Evolutionary conservation across 2,329 filamentous ascomycete genomes (phyloP), one percentile per base, ranked within the genome.

Genomic region (Laburnicola sp.): DNA sequence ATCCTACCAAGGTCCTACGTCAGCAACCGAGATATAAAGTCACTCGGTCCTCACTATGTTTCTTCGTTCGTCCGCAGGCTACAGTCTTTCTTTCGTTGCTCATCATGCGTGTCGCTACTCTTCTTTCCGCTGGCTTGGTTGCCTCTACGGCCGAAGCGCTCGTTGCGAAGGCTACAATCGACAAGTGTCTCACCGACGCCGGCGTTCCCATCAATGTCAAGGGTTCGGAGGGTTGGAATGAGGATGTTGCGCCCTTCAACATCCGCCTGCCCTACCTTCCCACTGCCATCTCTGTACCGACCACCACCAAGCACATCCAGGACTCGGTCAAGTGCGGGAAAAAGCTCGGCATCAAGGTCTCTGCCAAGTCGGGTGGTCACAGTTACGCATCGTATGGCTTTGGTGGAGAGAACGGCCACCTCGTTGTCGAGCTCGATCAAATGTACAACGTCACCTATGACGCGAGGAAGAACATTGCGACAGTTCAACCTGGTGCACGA

Each of bases 291-390:
- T 74, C 82, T 7, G 74, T 79, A 11, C 82, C 82, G 0, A 60
- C 71, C 4, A 78, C 67, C 0, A 70, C 76, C 3, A 60, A 76
- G 6, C 78, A 85, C 44, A 77, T 85, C 3, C 74, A 80, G 1
- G 75, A 63, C 2, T 77, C 81, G 11, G 74, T 86, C 38, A 78
- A 78, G 50, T 85, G 82, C 59, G 83, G 82, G 1, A 73, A 64
- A 1, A 54, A 74, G n/a, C 72, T 74, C 50, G 70, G 71, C 5
- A 67, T 80, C 36, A 77, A 78, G 48, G 80, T 85, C 0, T 81
- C 84, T 60, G 78, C 82, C 23, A 80, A 76, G 51, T 83, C 81
- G 1, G 83, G 83, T 3, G 83, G 83, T 0, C 83, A 86, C 58
- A 85, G 82, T 0, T 86, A 82, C 51, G 82, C 70, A 0, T 74